Evolutionary conservation across 495 filamentous ascomycete species (phyloP).

Genomic region (Durotheca rogersii): DNA sequence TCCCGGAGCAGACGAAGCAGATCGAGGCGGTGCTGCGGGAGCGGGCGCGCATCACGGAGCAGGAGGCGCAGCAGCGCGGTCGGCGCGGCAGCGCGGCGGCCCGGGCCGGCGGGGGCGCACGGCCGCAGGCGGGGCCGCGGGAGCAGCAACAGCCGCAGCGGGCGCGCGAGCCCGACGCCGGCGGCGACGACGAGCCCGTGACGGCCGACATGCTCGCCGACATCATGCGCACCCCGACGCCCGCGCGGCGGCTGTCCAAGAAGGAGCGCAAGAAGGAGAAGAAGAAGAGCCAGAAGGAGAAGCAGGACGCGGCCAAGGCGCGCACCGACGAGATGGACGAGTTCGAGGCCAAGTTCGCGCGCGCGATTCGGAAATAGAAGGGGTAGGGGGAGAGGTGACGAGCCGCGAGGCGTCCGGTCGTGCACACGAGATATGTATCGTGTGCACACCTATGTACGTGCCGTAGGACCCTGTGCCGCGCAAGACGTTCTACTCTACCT

Average conservation of each 20-base stretch:
- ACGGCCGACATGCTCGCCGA: constrained; percentile 9
- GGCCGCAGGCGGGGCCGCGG: no score
- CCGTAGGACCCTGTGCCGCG: no score
- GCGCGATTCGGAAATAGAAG: neutral
- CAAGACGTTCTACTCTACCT: no score
- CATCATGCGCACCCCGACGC: neutral
- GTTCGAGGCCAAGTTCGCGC: constrained; percentile 18
- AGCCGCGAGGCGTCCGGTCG: no score
- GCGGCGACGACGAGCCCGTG: neutral
- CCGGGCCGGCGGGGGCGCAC: neutral
- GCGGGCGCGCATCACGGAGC: neutral
- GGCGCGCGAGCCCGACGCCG: neutral
- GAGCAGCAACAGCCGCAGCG: neutral
- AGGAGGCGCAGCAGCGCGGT: neutral
- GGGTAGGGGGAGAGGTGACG: no score
- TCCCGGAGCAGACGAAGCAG: neutral
- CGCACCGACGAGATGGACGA: constrained; percentile 1
- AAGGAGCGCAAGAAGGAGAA: neutral
- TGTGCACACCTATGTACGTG: neutral
- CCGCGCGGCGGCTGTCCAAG: neutral
- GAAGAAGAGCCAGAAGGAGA: neutral
- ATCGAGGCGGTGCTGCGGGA: neutral
- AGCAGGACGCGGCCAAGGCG: neutral
- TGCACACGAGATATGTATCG: no score
- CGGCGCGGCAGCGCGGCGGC: no score